Conservation (phyloP, 306 rosid species). For the Boehmeria nivea region DNA sequence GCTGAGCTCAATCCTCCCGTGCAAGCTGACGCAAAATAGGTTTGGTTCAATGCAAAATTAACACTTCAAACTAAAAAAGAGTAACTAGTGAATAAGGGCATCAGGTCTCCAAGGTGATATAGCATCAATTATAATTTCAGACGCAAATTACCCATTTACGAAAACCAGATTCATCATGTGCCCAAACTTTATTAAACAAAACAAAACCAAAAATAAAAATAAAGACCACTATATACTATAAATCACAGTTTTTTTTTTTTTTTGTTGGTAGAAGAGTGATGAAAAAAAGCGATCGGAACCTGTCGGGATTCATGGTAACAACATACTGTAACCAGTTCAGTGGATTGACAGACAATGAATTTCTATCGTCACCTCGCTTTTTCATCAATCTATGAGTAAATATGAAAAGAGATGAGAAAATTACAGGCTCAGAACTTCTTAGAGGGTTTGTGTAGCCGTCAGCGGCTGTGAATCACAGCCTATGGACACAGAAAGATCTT, state of each 20-base stretch:
- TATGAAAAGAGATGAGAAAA: not conserved
- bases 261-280: no score
- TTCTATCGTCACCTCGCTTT: constrained; percentile 60
- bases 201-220: not conserved
- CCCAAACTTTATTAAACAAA: not conserved
- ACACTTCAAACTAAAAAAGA: no score
- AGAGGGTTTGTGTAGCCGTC: constrained; percentile 87
- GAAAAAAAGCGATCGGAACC: constrained; percentile 75
- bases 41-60: no score
- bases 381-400: not conserved
- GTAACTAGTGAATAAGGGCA: constrained; percentile 31
- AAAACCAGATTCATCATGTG: constrained; percentile 33
- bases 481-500: constrained; percentile 48
- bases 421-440: constrained; percentile 92
- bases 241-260: no score
- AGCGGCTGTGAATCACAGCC: constrained; percentile 34
- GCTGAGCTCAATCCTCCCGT: no score
- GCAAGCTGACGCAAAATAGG: no score
- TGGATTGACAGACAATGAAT: constrained; percentile 80
- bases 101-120: constrained; percentile 51
- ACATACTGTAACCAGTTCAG: constrained; percentile 51
- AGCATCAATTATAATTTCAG: constrained; percentile 41
- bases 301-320: constrained; percentile 86
- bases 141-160: constrained; percentile 46
- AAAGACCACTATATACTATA: no score